phyloP scores from a whole-genome alignment of 495 filamentous ascomycete genomes.

The Aspergillus leporis region DNA sequence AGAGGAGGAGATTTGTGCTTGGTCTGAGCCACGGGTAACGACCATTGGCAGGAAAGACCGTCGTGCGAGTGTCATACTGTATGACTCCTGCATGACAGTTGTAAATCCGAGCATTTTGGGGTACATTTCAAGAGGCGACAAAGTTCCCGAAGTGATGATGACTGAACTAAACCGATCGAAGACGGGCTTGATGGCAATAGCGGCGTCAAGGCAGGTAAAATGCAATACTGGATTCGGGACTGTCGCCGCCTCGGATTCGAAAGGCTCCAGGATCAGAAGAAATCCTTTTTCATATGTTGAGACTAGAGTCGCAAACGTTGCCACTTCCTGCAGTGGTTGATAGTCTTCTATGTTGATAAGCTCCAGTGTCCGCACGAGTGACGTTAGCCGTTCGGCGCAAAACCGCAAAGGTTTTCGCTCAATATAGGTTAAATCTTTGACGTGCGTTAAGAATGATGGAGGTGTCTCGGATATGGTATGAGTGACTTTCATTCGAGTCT shows the following conservation, averaged over 20 bases:
- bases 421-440: slow-evolving; percentile 95
- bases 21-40: slow-evolving; percentile 91
- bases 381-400: slow-evolving; percentile 92
- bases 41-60: slow-evolving; percentile 97
- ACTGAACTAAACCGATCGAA: slow-evolving; percentile 97
- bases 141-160: slow-evolving; percentile 97
- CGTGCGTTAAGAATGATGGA: slow-evolving; percentile 86
- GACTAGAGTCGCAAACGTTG: slow-evolving; percentile 96
- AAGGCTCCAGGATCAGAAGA: slow-evolving; percentile 92
- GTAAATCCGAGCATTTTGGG: slow-evolving; percentile 96
- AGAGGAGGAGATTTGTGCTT: slow-evolving; percentile 82
- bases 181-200: slow-evolving; percentile 97
- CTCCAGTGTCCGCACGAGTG: slow-evolving; percentile 91
- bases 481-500: slow-evolving; percentile 97
- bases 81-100: slow-evolving; percentile 92
- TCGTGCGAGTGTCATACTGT: slow-evolving; percentile 94
- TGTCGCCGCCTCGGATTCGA: slow-evolving; percentile 91
- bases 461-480: slow-evolving; percentile 97
- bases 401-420: slow-evolving; percentile 95
- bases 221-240: slow-evolving; percentile 95
- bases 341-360: slow-evolving; percentile 98
- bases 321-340: slow-evolving; percentile 94
- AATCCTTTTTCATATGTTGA: slow-evolving; percentile 98
- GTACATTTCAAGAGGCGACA: slow-evolving; percentile 98
- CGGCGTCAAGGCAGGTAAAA: slow-evolving; percentile 95